Evolutionary conservation across 345 rosid species (phyloP).

Genomic region (Stellera chamaejasme): DNA sequence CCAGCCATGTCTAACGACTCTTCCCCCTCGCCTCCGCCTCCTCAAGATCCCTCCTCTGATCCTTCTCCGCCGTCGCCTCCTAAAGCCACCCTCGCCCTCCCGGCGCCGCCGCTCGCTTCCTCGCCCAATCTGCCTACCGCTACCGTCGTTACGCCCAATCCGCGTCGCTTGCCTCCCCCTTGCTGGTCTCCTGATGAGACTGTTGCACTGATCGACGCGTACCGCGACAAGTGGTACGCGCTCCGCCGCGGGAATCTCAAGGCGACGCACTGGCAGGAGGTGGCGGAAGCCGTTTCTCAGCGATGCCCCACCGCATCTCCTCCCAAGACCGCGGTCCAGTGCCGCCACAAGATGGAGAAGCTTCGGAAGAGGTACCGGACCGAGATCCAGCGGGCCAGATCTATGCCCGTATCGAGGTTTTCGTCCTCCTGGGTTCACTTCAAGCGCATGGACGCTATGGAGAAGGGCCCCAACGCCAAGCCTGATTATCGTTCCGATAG

Average conservation of each 20-base stretch:
- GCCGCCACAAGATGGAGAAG: slow-evolving; percentile 99
- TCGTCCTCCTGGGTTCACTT: slow-evolving; percentile 88
- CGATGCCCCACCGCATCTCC: slow-evolving; percentile 59
- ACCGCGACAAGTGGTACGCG: slow-evolving; percentile 82
- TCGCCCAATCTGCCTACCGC: slow-evolving; percentile 12
- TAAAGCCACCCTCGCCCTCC: slow-evolving; percentile 15
- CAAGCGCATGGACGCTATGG: slow-evolving; percentile 84
- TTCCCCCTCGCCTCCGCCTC: slow-evolving; percentile 24
- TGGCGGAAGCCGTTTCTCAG: slow-evolving; percentile 53
- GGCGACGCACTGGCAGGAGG: slow-evolving; percentile 94
- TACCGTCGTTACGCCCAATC: slow-evolving; percentile 22
- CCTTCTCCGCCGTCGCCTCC: slow-evolving; percentile 18
- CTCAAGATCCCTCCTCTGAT: slow-evolving; percentile 3
- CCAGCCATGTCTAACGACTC: slow-evolving; percentile 29
- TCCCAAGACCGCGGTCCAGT: slow-evolving; percentile 80
- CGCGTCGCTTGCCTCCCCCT: slow-evolving; percentile 90
- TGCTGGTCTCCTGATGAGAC: slow-evolving; percentile 96
- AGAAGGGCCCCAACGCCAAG: slow-evolving; percentile 41
- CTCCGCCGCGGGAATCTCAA: slow-evolving; percentile 91
- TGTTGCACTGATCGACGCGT: slow-evolving; percentile 63
- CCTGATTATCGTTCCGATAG: slow-evolving; percentile 30
- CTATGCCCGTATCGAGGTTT: slow-evolving; percentile 70
- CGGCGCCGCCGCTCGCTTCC: slow-evolving; percentile 22
- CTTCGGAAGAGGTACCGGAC: slow-evolving; percentile 80
- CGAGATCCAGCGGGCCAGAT: slow-evolving; percentile 84